Evolutionary conservation across 805 yeast species (phyloP), one percentile per base, ranked within the genome.

Genomic region (Starmerella apicola): DNA sequence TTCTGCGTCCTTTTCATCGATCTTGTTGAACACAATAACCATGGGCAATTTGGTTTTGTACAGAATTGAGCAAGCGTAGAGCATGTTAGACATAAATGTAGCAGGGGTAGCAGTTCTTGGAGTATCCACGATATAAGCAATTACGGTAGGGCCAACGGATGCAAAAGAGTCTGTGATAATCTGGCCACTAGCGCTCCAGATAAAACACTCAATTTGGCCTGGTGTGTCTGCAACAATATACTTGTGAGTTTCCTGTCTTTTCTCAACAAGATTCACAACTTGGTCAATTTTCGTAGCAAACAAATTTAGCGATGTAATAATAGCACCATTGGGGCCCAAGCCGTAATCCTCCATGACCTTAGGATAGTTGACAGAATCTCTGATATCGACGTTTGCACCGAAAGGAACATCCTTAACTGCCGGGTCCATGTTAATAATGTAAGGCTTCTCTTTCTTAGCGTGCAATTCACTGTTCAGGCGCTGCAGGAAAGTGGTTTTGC

Each of bases 401-500:
- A 77, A 91, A 10, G 98, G 98, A n/a, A 84, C 78, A 49, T 79
- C 82, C 48, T 81, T 63, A 16, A 91, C 97, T 1, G 98, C 98
- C 1, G 99, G 99, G 64, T 91, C 99, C 37, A 91, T 66, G 56
- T 91, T 91, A 43, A 91, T 73, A 21, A 88, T 94, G 61, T 91
- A 91, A 9, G 98, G 97, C 17, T 88, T 78, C 15, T 38, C 39
- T 30, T 65, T 61, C 22, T 62, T 61, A 43, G 72, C 66, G 55
- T 86, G 94, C 25, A 91, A 65, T 59, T 91, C 94, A 0, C 95
- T 74, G 62, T 88, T 88, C 45, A 91, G 66, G 47, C 98, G 66
- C 60, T 91, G 99, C 84, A 91, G 78, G 58, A 91, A 91, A 8
- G 98, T 91, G 63, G 99, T 88, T 61, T 91, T 91, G 54, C 99